Conservation (phyloP, 768 basidiomycete species). For the Crepidotus variabilis region DNA sequence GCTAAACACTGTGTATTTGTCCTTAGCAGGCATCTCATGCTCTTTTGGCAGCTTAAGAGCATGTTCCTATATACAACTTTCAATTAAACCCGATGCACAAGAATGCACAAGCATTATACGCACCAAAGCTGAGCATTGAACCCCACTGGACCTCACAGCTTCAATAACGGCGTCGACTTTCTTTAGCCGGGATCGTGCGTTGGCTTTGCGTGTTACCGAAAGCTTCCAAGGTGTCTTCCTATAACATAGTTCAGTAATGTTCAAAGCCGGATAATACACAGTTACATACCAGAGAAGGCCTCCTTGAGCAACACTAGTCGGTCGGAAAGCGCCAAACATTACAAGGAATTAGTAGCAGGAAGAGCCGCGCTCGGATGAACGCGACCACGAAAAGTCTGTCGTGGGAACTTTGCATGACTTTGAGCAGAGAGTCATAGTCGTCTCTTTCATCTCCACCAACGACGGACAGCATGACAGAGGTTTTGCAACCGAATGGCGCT, state of each 20-base stretch:
- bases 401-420: conserved; percentile 24
- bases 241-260: conserved; percentile 7
- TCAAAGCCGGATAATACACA: too few species aligned
- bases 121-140: conserved; percentile 75
- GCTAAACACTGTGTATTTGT: conserved; percentile 94
- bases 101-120: conserved; percentile 22
- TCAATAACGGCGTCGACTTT: conserved; percentile 93
- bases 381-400: conserved; percentile 20
- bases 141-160: conserved; percentile 77
- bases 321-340: conserved; percentile 89
- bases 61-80: conserved; percentile 40
- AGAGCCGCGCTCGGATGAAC: background rate
- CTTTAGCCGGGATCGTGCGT: conserved; percentile 84
- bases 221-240: conserved; percentile 97
- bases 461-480: conserved; percentile 43
- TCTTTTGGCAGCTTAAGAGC: conserved; percentile 89
- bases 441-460: conserved; percentile 16
- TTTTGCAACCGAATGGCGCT: conserved; percentile 39
- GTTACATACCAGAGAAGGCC: conserved; percentile 81
- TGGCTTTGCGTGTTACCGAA: conserved; percentile 88
- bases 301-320: conserved; percentile 57
- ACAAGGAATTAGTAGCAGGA: conserved; percentile 12
- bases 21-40: conserved; percentile 84
- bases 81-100: background rate
- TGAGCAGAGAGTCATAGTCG: background rate